Conservation (phyloP, 2,329 filamentous ascomycete genomes). For the Didymella exigua region DNA sequence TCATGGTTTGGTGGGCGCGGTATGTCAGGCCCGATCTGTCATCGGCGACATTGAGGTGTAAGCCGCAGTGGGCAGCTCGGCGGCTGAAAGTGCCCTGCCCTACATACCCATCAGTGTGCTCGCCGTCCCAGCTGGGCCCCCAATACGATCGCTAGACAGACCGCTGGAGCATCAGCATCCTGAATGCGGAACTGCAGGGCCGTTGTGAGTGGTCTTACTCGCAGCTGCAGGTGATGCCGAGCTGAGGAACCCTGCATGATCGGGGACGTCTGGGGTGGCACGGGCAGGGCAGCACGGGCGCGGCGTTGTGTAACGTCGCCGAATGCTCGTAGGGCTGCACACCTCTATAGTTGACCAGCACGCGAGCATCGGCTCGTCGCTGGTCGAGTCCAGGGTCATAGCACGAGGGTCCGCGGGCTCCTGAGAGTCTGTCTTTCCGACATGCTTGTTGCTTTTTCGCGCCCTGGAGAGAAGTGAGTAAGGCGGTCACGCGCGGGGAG, state of each 20-base stretch:
- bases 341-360: no score
- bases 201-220: constrained; percentile 9
- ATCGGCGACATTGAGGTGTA: constrained; percentile 12
- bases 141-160: background rate
- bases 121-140: background rate
- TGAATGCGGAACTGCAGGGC: background rate
- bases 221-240: background rate
- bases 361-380: no score
- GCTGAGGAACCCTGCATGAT: constrained; percentile 5
- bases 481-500: no score
- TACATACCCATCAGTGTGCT: background rate
- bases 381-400: no score
- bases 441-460: no score
- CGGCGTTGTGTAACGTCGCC: constrained; percentile 12
- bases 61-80: constrained; percentile 4
- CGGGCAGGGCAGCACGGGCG: no score
- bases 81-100: background rate
- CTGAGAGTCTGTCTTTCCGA: no score
- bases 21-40: constrained; percentile 2
- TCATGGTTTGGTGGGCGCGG: background rate
- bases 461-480: no score
- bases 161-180: background rate
- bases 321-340: constrained; percentile 3
- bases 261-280: constrained; percentile 12
- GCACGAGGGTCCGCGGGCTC: no score